Percentiles rank a stretch among this genome's conserved stretches.
Evolutionary conservation across 179 eudicot genomes (phyloP).

Genomic region (Patellifolia procumbens): DNA sequence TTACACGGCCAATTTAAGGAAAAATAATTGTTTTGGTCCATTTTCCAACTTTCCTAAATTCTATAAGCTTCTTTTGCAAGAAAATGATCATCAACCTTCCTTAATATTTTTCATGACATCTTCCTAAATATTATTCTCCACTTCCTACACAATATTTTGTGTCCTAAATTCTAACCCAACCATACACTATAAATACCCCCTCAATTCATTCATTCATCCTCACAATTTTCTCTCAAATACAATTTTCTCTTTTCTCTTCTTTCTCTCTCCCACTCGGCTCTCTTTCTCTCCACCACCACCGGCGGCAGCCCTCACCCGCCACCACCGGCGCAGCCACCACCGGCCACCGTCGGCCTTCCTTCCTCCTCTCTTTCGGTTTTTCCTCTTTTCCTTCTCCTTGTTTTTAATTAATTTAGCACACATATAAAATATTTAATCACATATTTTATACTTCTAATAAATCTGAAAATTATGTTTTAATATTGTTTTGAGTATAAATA

Average conservation of each 20-base stretch:
- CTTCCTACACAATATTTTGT: background rate
- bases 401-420: background rate
- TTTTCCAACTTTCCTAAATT: too few species aligned
- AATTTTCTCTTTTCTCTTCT: background rate
- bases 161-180: background rate
- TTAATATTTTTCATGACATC: too few species aligned
- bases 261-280: background rate
- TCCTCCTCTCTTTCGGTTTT: too few species aligned
- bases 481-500: background rate
- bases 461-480: background rate
- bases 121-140: background rate
- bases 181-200: background rate
- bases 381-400: background rate
- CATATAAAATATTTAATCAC: background rate
- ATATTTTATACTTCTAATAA: too few species aligned
- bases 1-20: background rate
- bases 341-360: too few species aligned
- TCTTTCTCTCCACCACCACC: background rate
- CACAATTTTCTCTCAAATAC: too few species aligned
- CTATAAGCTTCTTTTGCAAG: background rate
- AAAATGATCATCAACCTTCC: background rate
- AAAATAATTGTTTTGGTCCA: too few species aligned
- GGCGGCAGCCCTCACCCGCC: background rate
- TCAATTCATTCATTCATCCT: background rate
- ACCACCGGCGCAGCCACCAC: too few species aligned